These are phyloP conservation scores for Microsporum canis DNA, from an alignment of 2,329 filamentous ascomycete species.

Conservation along the genomic window DNA sequence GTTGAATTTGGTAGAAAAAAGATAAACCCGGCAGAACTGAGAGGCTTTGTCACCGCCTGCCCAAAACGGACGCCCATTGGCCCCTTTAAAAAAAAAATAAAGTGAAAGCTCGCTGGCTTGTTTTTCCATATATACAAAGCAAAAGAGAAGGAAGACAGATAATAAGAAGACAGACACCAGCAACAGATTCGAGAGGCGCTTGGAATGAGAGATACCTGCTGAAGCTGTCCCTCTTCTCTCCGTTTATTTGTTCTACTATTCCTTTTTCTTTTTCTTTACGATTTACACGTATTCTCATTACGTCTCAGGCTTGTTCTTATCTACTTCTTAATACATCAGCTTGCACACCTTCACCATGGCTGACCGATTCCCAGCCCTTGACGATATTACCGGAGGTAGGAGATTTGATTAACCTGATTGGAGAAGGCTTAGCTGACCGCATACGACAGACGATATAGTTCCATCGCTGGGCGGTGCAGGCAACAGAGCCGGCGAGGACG, in stretches of 20 bases:
- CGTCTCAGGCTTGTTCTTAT: slow-evolving; percentile 7
- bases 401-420: neutral
- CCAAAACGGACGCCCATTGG: neutral
- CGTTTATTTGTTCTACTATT: neutral
- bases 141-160: neutral
- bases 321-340: neutral
- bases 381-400: slow-evolving; percentile 48
- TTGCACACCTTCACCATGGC: slow-evolving; percentile 44
- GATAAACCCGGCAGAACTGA: neutral
- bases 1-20: neutral
- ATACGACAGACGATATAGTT: slow-evolving; percentile 17
- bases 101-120: neutral
- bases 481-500: slow-evolving; percentile 31
- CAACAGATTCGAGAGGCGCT: neutral
- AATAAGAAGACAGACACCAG: neutral
- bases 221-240: neutral
- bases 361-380: slow-evolving; percentile 65
- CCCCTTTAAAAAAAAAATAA: neutral
- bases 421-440: neutral
- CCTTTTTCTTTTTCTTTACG: neutral
- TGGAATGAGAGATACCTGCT: neutral
- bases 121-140: neutral
- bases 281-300: slow-evolving; percentile 4
- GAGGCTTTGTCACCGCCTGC: neutral
- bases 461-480: slow-evolving; percentile 19